A percentile compares a stretch with the other conserved stretches of the same genome.
Conservation (phyloP, 2,329 filamentous ascomycete species). For the Fusarium paranaense region DNA sequence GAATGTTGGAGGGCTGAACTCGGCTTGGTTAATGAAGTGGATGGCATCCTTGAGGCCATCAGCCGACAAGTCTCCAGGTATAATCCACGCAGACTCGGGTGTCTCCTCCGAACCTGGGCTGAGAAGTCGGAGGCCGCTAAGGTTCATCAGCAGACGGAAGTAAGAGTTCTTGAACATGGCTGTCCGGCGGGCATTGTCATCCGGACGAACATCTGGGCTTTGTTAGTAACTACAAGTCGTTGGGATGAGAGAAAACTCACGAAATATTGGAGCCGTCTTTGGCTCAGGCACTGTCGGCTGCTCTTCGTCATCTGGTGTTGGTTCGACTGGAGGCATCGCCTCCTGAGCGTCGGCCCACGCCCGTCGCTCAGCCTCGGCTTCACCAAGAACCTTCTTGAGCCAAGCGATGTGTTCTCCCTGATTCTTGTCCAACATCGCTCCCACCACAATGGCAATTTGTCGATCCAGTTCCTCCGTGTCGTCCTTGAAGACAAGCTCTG, state of each 20-base stretch:
- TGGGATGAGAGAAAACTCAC: conserved; percentile 41
- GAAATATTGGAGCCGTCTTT: conserved; percentile 48
- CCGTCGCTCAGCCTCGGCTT: conserved; percentile 78
- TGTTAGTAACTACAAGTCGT: conserved; percentile 43
- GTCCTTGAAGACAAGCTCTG: conserved; percentile 85
- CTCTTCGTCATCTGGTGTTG: conserved; percentile 49
- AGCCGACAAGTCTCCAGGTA: conserved; percentile 75
- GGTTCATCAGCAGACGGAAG: conserved; percentile 84
- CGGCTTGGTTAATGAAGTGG: conserved; percentile 80
- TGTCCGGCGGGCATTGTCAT: conserved; percentile 73
- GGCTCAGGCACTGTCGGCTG: conserved; percentile 40
- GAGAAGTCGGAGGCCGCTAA: conserved; percentile 76
- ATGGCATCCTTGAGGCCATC: conserved; percentile 75
- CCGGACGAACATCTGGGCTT: conserved; percentile 67
- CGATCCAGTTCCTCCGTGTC: conserved; percentile 74
- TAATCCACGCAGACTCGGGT: conserved; percentile 80
- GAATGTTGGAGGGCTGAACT: conserved; percentile 82
- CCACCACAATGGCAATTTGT: conserved; percentile 83
- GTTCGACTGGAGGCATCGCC: conserved; percentile 60
- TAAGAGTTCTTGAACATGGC: conserved; percentile 92
- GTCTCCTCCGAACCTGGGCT: conserved; percentile 72
- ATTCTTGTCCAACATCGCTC: conserved; percentile 82
- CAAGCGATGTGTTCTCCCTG: conserved; percentile 82
- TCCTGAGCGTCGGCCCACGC: conserved; percentile 81
- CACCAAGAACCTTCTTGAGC: conserved; percentile 78